Evolutionary conservation across 2,329 filamentous ascomycete genomes (phyloP), one percentile per base, ranked within the genome.

Genomic region (Clonostachys sp.): DNA sequence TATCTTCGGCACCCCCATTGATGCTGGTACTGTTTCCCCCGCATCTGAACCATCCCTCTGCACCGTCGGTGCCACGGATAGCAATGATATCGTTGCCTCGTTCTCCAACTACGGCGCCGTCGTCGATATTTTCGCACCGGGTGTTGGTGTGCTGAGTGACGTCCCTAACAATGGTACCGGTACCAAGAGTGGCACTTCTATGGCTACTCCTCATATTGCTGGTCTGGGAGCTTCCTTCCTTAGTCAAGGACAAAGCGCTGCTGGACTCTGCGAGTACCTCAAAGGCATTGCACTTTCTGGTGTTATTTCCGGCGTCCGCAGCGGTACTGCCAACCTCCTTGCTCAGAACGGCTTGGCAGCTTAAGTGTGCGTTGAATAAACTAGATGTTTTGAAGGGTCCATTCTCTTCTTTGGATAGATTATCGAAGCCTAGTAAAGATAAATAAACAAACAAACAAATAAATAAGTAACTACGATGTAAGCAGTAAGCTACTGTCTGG

Each of bases 61-160:
- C 67, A 99, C 94, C 50, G 94, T 99, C 54, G 95, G 92, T 72
- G 94, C 94, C 57, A 95, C 91, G 42, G 94, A 89, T 58, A 83
- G 99, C 51, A 83, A 87, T 62, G 94, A 99, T 66, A 89, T 90
- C 78, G 92, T 95, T 73, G 94, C 94, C 56, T 99, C 97, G 83
- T 99, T 99, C 85, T 99, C 95, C 83, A 99, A 99, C 88, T 97
- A 86, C 72, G 94, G 94, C 70, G 94, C 92, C 81, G 99, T 95
- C 83, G 96, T 92, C 68, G 94, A 99, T 73, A 96, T 99, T 80
- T 99, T 99, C 63, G 94, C 91, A 53, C 94, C 94, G 51, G 94
- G 94, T 64, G 81, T 96, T 62, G 96, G 91, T 85, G 70, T 83
- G 24, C 61, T 73, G 47, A 78, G 74, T 51, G 74, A 80, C 61